Conservation (phyloP, 2,329 filamentous ascomycete genomes). For the Xylariomycetidae sp. region DNA sequence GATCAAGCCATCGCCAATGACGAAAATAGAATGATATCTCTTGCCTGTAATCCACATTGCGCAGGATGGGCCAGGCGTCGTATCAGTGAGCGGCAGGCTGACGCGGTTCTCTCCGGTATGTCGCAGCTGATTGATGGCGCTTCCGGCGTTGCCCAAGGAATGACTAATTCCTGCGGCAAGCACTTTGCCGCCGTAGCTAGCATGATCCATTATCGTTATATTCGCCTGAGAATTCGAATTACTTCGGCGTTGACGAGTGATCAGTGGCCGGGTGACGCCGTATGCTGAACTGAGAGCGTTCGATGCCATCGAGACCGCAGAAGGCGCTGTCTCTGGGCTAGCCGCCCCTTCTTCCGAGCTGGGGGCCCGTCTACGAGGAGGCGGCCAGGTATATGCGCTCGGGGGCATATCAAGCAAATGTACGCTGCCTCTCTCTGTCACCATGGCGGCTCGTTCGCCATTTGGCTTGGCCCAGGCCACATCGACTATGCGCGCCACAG, state of each 20-base stretch:
- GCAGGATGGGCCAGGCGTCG: constrained; percentile 49
- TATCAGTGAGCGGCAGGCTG: constrained; percentile 56
- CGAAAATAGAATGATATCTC: constrained; percentile 58
- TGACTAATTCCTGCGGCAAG: constrained; percentile 70
- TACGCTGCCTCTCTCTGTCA: constrained; percentile 92
- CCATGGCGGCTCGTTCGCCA: constrained; percentile 78
- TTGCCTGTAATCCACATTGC: constrained; percentile 62
- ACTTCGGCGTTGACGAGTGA: constrained; percentile 50
- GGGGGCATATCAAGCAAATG: constrained; percentile 85
- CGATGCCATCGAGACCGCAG: constrained; percentile 65
- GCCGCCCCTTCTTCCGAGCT: constrained; percentile 41
- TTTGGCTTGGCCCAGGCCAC: constrained; percentile 81
- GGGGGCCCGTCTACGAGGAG: constrained; percentile 52
- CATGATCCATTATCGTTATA: constrained; percentile 51
- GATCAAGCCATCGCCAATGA: constrained; percentile 61
- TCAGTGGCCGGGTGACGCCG: constrained; percentile 59
- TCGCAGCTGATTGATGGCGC: constrained; percentile 63
- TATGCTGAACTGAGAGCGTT: constrained; percentile 67
- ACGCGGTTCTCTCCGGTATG: constrained; percentile 74
- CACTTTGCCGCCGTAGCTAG: constrained; percentile 66
- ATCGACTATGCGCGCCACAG: constrained; percentile 84
- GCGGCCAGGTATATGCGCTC: constrained; percentile 83
- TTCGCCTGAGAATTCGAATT: constrained; percentile 39
- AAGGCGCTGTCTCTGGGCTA: constrained; percentile 43
- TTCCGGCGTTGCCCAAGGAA: constrained; percentile 70